Evolutionary conservation across 495 filamentous ascomycete species (phyloP).

Genomic region (Niebla homalea): DNA sequence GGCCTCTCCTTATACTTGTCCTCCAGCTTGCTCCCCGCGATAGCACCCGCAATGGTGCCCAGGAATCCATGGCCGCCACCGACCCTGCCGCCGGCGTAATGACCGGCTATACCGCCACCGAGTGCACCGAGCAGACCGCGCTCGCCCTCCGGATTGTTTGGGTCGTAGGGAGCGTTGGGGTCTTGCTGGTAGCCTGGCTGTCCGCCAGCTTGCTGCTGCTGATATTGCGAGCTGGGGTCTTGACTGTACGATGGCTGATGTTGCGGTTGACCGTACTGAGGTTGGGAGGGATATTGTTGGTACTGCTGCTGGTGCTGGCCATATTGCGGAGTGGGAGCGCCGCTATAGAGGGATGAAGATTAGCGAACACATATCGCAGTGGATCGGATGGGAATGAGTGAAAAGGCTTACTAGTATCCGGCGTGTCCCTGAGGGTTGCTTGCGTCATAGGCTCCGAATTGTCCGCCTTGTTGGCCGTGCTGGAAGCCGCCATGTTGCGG

Average conservation of each 20-base stretch:
- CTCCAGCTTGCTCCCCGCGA: slow-evolving; percentile 33
- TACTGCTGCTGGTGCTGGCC: too few species aligned
- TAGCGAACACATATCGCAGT: neutral
- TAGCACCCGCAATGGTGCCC: slow-evolving; percentile 35
- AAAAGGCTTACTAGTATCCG: slow-evolving; percentile 27
- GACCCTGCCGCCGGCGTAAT: slow-evolving; percentile 30
- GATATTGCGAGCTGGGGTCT: slow-evolving; percentile 10
- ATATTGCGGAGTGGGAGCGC: slow-evolving; percentile 11
- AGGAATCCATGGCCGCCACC: slow-evolving; percentile 31
- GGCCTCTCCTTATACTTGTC: slow-evolving; percentile 26
- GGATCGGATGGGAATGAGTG: neutral
- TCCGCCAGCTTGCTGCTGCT: slow-evolving; percentile 7
- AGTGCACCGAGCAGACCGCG: slow-evolving; percentile 31
- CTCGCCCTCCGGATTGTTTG: slow-evolving; percentile 23
- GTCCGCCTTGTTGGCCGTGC: slow-evolving; percentile 26
- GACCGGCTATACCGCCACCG: slow-evolving; percentile 34
- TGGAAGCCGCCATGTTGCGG: slow-evolving; percentile 35
- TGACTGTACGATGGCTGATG: slow-evolving; percentile 8
- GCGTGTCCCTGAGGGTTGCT: slow-evolving; percentile 21
- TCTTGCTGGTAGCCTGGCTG: slow-evolving; percentile 4
- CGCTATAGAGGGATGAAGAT: slow-evolving; percentile 1
- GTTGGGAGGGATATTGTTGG: slow-evolving; percentile 1
- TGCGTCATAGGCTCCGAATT: slow-evolving; percentile 21
- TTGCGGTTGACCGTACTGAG: slow-evolving; percentile 5
- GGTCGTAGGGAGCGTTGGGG: slow-evolving; percentile 13